phyloP scores from a whole-genome alignment of 2,329 filamentous ascomycete genomes.

The Hysterium pulicare region DNA sequence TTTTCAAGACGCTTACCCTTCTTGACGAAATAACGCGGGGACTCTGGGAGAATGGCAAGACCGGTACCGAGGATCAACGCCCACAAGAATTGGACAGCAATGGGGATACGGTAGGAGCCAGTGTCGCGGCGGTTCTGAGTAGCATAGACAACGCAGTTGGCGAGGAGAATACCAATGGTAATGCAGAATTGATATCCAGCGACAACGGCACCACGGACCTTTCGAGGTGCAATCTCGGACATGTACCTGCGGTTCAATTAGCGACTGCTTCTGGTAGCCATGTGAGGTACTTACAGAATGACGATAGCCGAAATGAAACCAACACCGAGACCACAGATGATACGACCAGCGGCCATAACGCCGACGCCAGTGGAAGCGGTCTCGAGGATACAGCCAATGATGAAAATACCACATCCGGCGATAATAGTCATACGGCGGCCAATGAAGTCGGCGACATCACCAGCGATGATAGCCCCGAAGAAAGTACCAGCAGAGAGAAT shows the following conservation, averaged over 20 bases:
- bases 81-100: slow-evolving; percentile 78
- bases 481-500: slow-evolving; percentile 76
- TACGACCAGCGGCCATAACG: slow-evolving; percentile 66
- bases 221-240: slow-evolving; percentile 69
- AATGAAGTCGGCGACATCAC: slow-evolving; percentile 60
- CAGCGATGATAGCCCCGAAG: slow-evolving; percentile 62
- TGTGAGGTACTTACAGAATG: slow-evolving; percentile 45
- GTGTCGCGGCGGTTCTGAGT: slow-evolving; percentile 63
- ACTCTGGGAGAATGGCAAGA: slow-evolving; percentile 76
- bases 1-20: slow-evolving; percentile 44
- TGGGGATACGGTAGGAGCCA: slow-evolving; percentile 72
- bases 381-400: slow-evolving; percentile 54
- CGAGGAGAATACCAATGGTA: slow-evolving; percentile 74
- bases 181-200: slow-evolving; percentile 82
- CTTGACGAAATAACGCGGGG: slow-evolving; percentile 83
- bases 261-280: slow-evolving; percentile 18
- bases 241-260: slow-evolving; percentile 58
- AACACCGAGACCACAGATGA: slow-evolving; percentile 71
- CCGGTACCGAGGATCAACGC: slow-evolving; percentile 71
- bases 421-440: slow-evolving; percentile 66
- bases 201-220: slow-evolving; percentile 75
- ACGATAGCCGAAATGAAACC: slow-evolving; percentile 66
- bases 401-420: slow-evolving; percentile 60
- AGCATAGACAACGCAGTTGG: slow-evolving; percentile 71
- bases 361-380: slow-evolving; percentile 58